Evolutionary conservation across 2,329 filamentous ascomycete species (phyloP), one percentile per base, ranked within the genome.

Genomic region (Botrytis paeoniae): DNA sequence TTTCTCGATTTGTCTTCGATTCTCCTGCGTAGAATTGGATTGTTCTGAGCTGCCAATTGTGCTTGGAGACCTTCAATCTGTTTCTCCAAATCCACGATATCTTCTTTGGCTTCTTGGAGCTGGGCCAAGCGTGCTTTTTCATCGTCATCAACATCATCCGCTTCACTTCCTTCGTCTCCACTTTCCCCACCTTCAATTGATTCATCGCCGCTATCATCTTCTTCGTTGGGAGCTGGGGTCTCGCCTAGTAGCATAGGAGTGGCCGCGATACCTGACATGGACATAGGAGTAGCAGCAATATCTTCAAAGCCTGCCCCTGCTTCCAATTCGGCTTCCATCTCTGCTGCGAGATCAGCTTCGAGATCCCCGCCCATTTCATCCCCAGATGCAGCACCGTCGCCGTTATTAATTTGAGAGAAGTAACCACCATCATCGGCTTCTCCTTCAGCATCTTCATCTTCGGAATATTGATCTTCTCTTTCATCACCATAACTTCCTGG

Each of bases 81-180:
- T 64, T 83, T 82, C 79, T 88, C 84, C 75, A 89, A 76, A 77
- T 89, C 87, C 7, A 83, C 83, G 70, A 89, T 87, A 79, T 89
- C 86, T 73, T 86, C 85, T 66, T 83, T 82, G 41, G 85, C 80
- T 74, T 85, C 83, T 61, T 85, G 83, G 37, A 83, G 80, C 75
- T 86, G 83, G 39, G 85, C 83, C 41, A 85, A 82, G 59, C 82
- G 82, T 29, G 84, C 86, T 3, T 83, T 82, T 4, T 85, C 85
- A 69, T 87, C 87, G 51, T 88, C 86, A 73, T 88, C 86, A 41
- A 86, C 79, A n/a, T 83, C 83, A 57, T 82, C 82, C 5, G 78
- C 80, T 7, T 79, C 81, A 59, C 83, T 82, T 10, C 81, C 83
- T 20, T 84, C 85, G 29, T 84, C 84, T 14, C 83, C 84, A 59